phyloP scores from a whole-genome alignment of 257 asterid genomes.

The Ophiorrhiza pumila region DNA sequence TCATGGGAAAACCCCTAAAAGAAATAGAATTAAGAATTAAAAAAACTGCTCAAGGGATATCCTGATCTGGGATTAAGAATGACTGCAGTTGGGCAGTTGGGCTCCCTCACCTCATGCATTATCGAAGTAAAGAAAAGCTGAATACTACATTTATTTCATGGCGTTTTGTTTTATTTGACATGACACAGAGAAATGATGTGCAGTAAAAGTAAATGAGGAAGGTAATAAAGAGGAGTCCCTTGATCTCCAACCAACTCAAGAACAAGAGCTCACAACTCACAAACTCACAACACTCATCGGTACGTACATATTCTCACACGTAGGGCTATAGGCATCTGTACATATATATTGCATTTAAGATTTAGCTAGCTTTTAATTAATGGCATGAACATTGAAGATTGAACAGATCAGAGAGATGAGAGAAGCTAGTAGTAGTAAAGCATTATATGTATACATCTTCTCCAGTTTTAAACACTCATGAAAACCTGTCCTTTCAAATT shows the following conservation, averaged over 20 bases:
- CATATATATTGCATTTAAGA: constrained; percentile 28
- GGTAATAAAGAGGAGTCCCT: constrained; percentile 13
- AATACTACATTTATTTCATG: constrained; percentile 19
- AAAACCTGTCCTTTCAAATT: constrained; percentile 30
- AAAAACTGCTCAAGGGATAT: not conserved
- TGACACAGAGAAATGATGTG: constrained; percentile 28
- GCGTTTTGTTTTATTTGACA: constrained; percentile 28
- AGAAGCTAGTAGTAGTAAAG: constrained; percentile 23
- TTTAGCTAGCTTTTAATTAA: constrained; percentile 25
- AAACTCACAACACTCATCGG: too few species aligned
- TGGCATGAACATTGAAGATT: too few species aligned
- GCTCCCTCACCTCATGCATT: not conserved
- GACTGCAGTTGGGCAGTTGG: constrained; percentile 33
- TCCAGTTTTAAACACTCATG: not conserved
- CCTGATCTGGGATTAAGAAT: constrained; percentile 15
- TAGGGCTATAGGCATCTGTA: constrained; percentile 18
- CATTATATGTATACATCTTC: constrained; percentile 4
- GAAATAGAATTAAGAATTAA: not conserved
- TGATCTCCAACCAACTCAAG: constrained; percentile 9
- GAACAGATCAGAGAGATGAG: not conserved
- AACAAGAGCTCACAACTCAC: constrained; percentile 9
- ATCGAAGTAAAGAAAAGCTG: constrained; percentile 22
- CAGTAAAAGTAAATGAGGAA: constrained; percentile 13
- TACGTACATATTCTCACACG: constrained; percentile 12
- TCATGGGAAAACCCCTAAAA: not conserved